Evolutionary conservation across 2,329 filamentous ascomycete species (phyloP).

Genomic region (Chaetomiaceae sp.): DNA sequence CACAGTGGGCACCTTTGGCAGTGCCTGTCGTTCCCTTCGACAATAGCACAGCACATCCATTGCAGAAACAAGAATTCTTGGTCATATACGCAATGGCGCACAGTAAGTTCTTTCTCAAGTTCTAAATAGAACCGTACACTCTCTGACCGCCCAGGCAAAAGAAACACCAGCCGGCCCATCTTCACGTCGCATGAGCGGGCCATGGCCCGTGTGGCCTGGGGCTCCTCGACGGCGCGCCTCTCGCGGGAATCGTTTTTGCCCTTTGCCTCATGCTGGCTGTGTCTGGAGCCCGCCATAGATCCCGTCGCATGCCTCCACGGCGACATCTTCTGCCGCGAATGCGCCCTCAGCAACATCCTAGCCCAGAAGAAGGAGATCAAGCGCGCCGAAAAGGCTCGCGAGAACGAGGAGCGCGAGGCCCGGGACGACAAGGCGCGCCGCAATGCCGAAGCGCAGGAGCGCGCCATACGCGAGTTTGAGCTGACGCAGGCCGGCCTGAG

Average conservation of each 20-base stretch:
- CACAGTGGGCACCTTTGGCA: too few species aligned
- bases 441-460: constrained; percentile 62
- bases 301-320: constrained; percentile 80
- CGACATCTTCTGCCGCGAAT: constrained; percentile 93
- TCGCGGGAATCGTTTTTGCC: constrained; percentile 86
- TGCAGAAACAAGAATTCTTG: too few species aligned
- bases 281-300: constrained; percentile 71
- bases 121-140: neutral
- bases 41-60: too few species aligned
- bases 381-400: constrained; percentile 62
- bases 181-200: constrained; percentile 90
- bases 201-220: constrained; percentile 76
- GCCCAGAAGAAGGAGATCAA: constrained; percentile 89
- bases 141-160: constrained; percentile 52
- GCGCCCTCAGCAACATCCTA: constrained; percentile 83
- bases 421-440: constrained; percentile 53
- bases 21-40: neutral
- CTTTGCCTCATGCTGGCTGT: constrained; percentile 83
- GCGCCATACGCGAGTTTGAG: constrained; percentile 78
- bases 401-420: constrained; percentile 55
- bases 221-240: constrained; percentile 73
- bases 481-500: constrained; percentile 67
- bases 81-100: constrained; percentile 35
- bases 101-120: constrained; percentile 34
- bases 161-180: constrained; percentile 85